Evolutionary conservation across 176 grass and related monocot species (phyloP), one percentile per base, ranked within the genome.

Genomic region (Microstegium vimineum): DNA sequence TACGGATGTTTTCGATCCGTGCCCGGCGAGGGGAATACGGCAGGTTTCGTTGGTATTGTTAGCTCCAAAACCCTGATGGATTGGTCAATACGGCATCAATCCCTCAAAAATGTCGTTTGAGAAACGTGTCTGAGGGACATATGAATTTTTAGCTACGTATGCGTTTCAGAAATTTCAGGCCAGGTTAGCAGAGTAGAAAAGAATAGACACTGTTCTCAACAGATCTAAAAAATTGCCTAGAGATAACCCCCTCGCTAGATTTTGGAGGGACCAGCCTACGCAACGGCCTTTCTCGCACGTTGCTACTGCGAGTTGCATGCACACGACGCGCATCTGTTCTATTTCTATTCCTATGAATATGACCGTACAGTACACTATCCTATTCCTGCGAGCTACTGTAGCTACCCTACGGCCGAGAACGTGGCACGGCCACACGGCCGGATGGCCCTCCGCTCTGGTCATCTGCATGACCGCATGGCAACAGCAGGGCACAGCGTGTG

Each of bases 41-140:
- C 25, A 71, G 59, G 4, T 73, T 68, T 82, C 83, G 88, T 90
- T 73, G 13, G 67, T 8, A 74, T 68, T 57, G 73, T 74, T 86
- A 32, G n/a, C 37, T 68, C 67, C 79, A 82, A 90, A 86, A 16
- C 20, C 51, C 0, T 5, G 34, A 38, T 78, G 60, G 60, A 86
- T 82, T 82, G 79, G 79, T 86, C 83, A 86, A 83, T 73, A 90
- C 79, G 88, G 83, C 88, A 90, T 82, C 54, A 3, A 27, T 13
- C 14, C n/a, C n/a, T n/a, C n/a, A n/a, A n/a, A n/a, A n/a, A n/a
- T n/a, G n/a, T n/a, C n/a, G n/a, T n/a, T n/a, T n/a, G n/a, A n/a
- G n/a, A n/a, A n/a, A n/a, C n/a, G n/a, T n/a, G n/a, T n/a, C n/a
- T n/a, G n/a, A n/a, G n/a, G n/a, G n/a, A n/a, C n/a, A n/a, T n/a